Evolutionary conservation across 2,329 filamentous ascomycete genomes (phyloP).

Genomic region (Cytospora piceae): DNA sequence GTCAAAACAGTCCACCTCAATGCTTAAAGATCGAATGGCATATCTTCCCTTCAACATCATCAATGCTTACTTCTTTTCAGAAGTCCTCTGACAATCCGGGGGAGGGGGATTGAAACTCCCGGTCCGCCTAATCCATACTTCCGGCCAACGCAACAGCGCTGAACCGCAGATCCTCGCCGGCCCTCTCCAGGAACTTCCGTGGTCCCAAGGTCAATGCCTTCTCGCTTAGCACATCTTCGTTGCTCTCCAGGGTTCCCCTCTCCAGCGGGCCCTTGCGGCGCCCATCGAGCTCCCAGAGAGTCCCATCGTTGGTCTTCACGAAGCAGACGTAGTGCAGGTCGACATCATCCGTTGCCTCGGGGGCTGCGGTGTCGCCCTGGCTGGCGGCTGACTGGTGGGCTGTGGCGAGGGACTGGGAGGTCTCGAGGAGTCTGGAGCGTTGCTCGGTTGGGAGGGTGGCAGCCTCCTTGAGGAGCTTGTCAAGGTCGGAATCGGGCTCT

Average conservation of each 20-base stretch:
- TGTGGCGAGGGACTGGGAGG: constrained; percentile 72
- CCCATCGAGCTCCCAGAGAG: constrained; percentile 64
- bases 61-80: not conserved
- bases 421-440: constrained; percentile 76
- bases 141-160: constrained; percentile 61
- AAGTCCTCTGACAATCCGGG: not conserved
- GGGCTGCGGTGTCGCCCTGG: constrained; percentile 77
- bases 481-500: constrained; percentile 60
- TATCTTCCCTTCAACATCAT: not conserved
- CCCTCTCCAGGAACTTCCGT: constrained; percentile 59
- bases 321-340: constrained; percentile 97
- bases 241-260: constrained; percentile 57
- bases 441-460: constrained; percentile 67
- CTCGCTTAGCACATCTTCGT: constrained; percentile 75
- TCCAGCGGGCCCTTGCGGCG: constrained; percentile 60
- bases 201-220: constrained; percentile 73
- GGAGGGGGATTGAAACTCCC: too few species aligned
- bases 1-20: not conserved
- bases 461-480: constrained; percentile 69
- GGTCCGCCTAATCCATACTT: constrained; percentile 47
- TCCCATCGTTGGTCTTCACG: constrained; percentile 72
- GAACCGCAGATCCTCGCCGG: constrained; percentile 60
- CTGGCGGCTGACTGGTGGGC: constrained; percentile 80
- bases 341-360: constrained; percentile 76
- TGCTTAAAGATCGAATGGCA: not conserved